Conservation (phyloP, 1,284 basidiomycete species). For the Melampsora americana region DNA sequence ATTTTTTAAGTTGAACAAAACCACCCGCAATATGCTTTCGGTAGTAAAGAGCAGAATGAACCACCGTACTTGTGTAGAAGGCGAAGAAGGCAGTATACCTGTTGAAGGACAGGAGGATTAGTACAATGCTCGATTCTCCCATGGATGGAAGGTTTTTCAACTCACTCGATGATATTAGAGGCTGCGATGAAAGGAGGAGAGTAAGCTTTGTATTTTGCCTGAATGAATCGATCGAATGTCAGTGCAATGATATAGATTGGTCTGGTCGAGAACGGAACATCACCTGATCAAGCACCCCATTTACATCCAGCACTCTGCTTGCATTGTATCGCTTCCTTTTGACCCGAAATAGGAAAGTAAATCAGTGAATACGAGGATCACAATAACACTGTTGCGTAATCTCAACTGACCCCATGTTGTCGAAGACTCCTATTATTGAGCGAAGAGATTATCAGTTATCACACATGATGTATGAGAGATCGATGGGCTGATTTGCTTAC, state of each 20-base stretch:
- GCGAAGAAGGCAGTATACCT: constrained; percentile 54
- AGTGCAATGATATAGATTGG: background rate
- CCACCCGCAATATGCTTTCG: constrained; percentile 55
- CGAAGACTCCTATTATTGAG: constrained; percentile 23
- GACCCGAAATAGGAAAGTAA: background rate
- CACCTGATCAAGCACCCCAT: constrained; percentile 33
- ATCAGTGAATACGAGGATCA: background rate
- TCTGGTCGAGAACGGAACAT: background rate
- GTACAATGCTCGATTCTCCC: constrained; percentile 45
- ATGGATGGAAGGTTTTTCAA: constrained; percentile 47
- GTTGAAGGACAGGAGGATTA: constrained; percentile 51
- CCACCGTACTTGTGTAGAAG: constrained; percentile 55
- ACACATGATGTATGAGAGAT: background rate
- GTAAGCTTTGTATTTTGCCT: constrained; percentile 47
- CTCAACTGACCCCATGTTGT: constrained; percentile 34
- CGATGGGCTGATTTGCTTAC: constrained; percentile 5
- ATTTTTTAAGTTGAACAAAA: constrained; percentile 47
- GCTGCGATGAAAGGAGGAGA: constrained; percentile 48
- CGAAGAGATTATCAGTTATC: background rate
- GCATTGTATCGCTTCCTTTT: constrained; percentile 33
- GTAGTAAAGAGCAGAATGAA: constrained; percentile 56
- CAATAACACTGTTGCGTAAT: background rate
- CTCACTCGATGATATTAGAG: constrained; percentile 41
- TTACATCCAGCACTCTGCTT: constrained; percentile 11
- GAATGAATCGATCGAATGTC: background rate